Conservation (phyloP, 1,284 basidiomycete species). For the Boletus semigastroideus region DNA sequence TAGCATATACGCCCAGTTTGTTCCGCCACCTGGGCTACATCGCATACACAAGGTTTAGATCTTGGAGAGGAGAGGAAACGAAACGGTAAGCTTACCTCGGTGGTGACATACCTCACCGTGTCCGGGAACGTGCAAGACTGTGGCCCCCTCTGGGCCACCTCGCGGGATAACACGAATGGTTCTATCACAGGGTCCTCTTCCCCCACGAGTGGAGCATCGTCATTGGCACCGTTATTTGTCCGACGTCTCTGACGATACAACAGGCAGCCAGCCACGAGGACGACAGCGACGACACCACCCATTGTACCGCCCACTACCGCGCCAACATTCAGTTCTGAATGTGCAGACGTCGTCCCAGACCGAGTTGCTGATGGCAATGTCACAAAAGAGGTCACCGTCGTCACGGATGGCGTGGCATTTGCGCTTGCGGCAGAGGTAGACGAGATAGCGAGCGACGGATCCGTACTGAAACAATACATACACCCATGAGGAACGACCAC, state of each 20-base stretch:
- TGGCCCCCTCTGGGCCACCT: not conserved
- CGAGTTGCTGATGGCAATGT: too few species aligned
- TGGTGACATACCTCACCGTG: accelerated
- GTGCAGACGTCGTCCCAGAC: too few species aligned
- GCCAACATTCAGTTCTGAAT: too few species aligned
- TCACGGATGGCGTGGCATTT: not conserved
- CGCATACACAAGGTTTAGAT: not conserved
- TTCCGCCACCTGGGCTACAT: not conserved
- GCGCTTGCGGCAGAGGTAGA: not conserved
- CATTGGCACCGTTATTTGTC: not conserved
- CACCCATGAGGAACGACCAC: not conserved
- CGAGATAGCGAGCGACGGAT: not conserved
- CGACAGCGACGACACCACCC: too few species aligned
- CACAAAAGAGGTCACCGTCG: not conserved
- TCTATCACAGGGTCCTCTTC: not conserved
- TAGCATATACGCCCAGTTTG: too few species aligned
- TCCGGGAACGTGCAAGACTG: not conserved
- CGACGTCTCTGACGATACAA: not conserved
- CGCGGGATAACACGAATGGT: not conserved
- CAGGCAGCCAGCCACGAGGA: too few species aligned
- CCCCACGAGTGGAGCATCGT: accelerated
- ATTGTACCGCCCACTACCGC: too few species aligned
- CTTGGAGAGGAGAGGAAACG: not conserved
- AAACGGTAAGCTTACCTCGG: not conserved
- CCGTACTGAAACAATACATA: not conserved